Evolutionary conservation across 2,329 filamentous ascomycete genomes (phyloP), one percentile per base, ranked within the genome.

Genomic region (Whalleya microplaca): DNA sequence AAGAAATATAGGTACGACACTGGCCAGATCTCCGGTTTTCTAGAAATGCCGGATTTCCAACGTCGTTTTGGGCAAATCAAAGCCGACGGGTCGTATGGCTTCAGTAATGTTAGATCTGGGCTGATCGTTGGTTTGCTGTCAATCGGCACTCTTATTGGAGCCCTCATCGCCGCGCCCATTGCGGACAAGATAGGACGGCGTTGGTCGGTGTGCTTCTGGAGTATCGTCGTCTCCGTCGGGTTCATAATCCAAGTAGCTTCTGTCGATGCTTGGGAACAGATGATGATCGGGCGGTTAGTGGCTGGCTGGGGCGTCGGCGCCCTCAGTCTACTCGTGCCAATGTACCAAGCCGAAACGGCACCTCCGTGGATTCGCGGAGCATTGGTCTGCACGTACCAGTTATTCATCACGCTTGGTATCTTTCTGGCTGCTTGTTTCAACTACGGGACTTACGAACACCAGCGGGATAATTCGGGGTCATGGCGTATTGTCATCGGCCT

Each of bases 341-440:
- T 91, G 84, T 91, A 89, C 68, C 86, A 90, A 66, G 83, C 83
- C n/a, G 88, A 91, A 72, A 88, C 82, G 5, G 84, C 85, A 0
- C 88, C 88, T 0, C 80, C 84, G 14, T 85, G 84, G 70, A 84
- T 91, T 48, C 81, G 88, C 62, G 87, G 86, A 53, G 79, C 84
- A 3, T 79, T 90, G 60, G 84, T 91, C 47, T 81, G 81, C 45
- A 81, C 80, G 12, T 91, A 90, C 71, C 88, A 91, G 74, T 78
- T 91, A 2, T 87, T 90, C 73, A 89, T 91, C 71, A 90, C 87
- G 0, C 73, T 89, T 45, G 88, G 88, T 21, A 90, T 90, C 64
- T 85, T 82, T 72, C 73, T 80, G 2, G 80, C 82, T 10, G 80
- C 83, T 3, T 79, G 79, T 67, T 80, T 85, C 74, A 89, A 89